Evolutionary conservation across 148 eudicot genomes (phyloP).

Genomic region (Bassia scoparia): DNA sequence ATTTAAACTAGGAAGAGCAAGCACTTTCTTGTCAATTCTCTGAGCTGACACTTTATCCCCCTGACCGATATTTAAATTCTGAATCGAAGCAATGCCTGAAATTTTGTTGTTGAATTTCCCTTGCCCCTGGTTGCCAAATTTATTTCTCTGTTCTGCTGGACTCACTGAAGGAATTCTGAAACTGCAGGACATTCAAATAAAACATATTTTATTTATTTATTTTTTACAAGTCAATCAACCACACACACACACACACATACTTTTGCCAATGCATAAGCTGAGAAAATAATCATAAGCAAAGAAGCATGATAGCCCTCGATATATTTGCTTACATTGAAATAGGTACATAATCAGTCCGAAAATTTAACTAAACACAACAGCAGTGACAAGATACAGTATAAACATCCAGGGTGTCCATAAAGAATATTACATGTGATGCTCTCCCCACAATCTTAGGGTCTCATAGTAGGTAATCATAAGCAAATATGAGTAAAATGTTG

Average conservation of each 20-base stretch:
- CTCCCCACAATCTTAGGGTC: background rate
- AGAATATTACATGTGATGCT: background rate
- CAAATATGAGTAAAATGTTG: background rate
- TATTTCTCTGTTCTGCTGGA: slow-evolving; percentile 25
- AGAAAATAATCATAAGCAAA: background rate
- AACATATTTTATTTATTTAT: too few species aligned
- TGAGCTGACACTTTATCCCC: slow-evolving; percentile 27
- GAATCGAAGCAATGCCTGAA: slow-evolving; percentile 25
- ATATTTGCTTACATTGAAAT: background rate
- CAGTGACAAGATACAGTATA: background rate
- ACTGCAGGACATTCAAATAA: slow-evolving; percentile 29
- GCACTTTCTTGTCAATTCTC: slow-evolving; percentile 29
- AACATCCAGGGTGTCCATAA: slow-evolving; percentile 1
- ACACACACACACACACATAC: too few species aligned
- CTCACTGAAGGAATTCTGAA: slow-evolving; percentile 24
- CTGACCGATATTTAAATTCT: slow-evolving; percentile 28
- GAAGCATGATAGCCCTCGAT: background rate
- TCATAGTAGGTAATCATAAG: too few species aligned
- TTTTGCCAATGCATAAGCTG: slow-evolving; percentile 13
- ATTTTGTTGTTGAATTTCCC: slow-evolving; percentile 28
- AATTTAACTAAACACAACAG: too few species aligned
- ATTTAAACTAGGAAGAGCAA: slow-evolving; percentile 27
- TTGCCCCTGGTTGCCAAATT: slow-evolving; percentile 27
- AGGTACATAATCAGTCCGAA: background rate
- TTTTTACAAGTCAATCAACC: too few species aligned